These are phyloP conservation scores for Monilinia aucupariae DNA, from an alignment of 2,329 filamentous ascomycete genomes.

Conservation along the genomic window DNA sequence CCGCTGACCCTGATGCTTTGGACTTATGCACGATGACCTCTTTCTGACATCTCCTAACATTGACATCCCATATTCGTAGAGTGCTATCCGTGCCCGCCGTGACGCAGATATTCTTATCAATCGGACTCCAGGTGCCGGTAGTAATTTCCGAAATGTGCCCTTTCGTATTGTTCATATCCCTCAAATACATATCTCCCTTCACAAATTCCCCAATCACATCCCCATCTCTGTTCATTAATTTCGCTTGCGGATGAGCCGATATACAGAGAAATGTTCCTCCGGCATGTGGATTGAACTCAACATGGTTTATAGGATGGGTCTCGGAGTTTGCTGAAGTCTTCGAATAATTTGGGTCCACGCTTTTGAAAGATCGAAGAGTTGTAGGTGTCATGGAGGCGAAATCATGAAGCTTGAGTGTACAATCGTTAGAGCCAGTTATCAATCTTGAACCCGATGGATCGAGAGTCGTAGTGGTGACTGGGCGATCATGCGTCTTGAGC, in stretches of 20 bases:
- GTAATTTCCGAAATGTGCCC: conserved; percentile 92
- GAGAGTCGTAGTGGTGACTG: conserved; percentile 76
- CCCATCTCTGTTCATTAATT: conserved; percentile 83
- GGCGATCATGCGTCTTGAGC: conserved; percentile 84
- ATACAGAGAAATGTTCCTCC: conserved; percentile 80
- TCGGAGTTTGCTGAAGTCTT: conserved; percentile 69
- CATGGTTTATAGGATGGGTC: conserved; percentile 80
- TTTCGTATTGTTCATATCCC: conserved; percentile 97
- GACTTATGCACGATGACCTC: conserved; percentile 96
- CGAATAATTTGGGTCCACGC: conserved; percentile 75
- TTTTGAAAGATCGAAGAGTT: conserved; percentile 89
- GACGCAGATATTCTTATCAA: conserved; percentile 75
- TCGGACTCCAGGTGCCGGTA: conserved; percentile 85
- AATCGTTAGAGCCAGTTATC: conserved; percentile 87
- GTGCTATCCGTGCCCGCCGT: conserved; percentile 95
- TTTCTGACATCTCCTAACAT: conserved; percentile 82
- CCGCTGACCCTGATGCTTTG: conserved; percentile 77
- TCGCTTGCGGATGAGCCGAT: conserved; percentile 83
- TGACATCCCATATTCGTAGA: conserved; percentile 93
- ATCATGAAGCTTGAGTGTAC: conserved; percentile 86
- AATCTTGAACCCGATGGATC: conserved; percentile 81
- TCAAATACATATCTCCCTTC: conserved; percentile 97
- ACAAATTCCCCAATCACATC: conserved; percentile 81
- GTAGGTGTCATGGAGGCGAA: conserved; percentile 94
- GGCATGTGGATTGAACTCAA: conserved; percentile 78